Evolutionary conservation across 495 filamentous ascomycete genomes (phyloP), one percentile per base, ranked within the genome.

Genomic region (Acidomyces sp.): DNA sequence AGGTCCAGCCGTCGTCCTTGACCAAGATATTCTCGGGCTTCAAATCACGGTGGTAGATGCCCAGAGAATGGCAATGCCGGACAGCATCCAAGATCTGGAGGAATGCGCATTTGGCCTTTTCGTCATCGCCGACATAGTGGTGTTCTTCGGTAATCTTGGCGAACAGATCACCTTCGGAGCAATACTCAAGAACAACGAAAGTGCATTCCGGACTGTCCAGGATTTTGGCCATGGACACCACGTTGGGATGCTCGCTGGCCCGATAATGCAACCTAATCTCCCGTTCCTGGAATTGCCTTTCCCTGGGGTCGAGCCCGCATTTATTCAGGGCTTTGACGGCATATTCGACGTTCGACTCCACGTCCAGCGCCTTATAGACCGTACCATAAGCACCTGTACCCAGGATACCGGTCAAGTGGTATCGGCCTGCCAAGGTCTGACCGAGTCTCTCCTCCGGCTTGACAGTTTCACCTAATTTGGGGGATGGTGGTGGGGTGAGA

Each of bases 1-100:
- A 84, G 18, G 83, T 87, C 62, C 77, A 72, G 41, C 87, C 88
- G 42, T 73, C 67, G 64, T 93, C 78, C 45, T 82, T 81, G 41
- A 96, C 90, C 54, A 99, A 66, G 40, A 99, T 83, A 63, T 99
- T 96, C 67, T 99, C 90, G 24, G 90, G 90, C 70, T 99, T 99
- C 35, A 99, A 67, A 60, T 99, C 90, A 61, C 90, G 74, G 62
- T 96, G 90, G 69, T 93, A 99, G 52, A 99, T 94, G 46, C 88
- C 86, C 45, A 85, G 60, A 49, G 72, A 73, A 64, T 99, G 90
- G 73, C 90, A 96, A 59, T 85, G 80, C 52, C 85, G 82, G 51
- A 99, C 92, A 62, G 90, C 92, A 72, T 95, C 85, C 74, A 99
- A 64, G 57, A 96, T 83, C 61, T 99, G 90, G 40, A 99, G 78